Conservation (phyloP, 768 basidiomycete genomes). For the Floccularia luteovirens region DNA sequence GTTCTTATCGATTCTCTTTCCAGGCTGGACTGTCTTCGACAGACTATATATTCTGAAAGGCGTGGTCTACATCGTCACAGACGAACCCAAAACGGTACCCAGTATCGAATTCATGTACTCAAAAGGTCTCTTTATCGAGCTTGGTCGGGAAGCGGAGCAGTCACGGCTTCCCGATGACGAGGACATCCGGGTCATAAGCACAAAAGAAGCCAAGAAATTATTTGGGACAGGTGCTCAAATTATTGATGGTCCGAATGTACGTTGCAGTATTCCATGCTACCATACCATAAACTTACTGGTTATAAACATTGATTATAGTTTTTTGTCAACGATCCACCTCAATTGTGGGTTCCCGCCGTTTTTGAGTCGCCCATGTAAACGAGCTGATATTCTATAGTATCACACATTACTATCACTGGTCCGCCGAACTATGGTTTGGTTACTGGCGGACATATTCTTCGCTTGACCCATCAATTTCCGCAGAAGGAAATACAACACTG, state of each 20-base stretch:
- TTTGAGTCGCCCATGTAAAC: not conserved
- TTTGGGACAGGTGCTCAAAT: conserved; percentile 70
- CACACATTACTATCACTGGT: conserved; percentile 92
- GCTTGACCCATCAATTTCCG: conserved; percentile 61
- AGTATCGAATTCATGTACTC: conserved; percentile 64
- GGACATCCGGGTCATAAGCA: conserved; percentile 72
- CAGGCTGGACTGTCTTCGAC: conserved; percentile 91
- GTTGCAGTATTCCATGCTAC: conserved; percentile 6
- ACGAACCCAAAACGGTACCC: conserved; percentile 61
- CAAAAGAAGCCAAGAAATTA: conserved; percentile 53
- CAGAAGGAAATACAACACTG: conserved; percentile 61
- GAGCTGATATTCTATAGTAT: conserved; percentile 36
- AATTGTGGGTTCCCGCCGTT: conserved; percentile 53
- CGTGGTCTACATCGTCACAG: conserved; percentile 74
- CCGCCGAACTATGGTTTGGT: conserved; percentile 87
- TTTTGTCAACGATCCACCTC: conserved; percentile 76
- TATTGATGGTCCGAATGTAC: conserved; percentile 72
- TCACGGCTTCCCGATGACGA: conserved; percentile 68
- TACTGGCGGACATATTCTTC: conserved; percentile 89
- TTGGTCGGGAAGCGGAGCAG: conserved; percentile 44
- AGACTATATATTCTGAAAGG: conserved; percentile 77
- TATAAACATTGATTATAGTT: conserved; percentile 33
- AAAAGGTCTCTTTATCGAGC: conserved; percentile 51
- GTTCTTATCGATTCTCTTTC: conserved; percentile 1
- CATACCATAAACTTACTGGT: not conserved